Percentiles rank a stretch among this genome's conserved stretches.
These are phyloP conservation scores for Plasmopara halstedii DNA, from an alignment of 352 stramenopile genomes.

Conservation along the genomic window DNA sequence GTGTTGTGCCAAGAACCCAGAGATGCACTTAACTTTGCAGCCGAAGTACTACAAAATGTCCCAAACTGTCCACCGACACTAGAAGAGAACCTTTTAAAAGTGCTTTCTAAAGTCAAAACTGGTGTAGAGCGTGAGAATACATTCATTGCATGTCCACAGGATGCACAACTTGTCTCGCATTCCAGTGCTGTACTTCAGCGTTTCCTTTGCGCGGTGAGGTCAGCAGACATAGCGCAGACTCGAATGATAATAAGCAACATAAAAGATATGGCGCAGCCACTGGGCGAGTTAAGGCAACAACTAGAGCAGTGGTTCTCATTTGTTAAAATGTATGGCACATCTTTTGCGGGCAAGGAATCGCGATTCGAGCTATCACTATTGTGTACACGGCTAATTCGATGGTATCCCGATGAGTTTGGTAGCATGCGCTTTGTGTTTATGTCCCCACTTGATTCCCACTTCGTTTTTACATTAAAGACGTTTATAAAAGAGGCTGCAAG, in stretches of 20 bases:
- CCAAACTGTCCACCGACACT: constrained; percentile 24
- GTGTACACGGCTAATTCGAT: constrained; percentile 35
- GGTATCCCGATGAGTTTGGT: constrained; percentile 33
- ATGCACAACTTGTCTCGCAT: constrained; percentile 21
- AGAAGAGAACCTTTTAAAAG: constrained; percentile 22
- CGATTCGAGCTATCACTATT: constrained; percentile 29
- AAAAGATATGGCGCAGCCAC: constrained; percentile 9
- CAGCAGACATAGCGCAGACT: constrained; percentile 17
- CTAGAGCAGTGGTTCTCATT: constrained; percentile 34
- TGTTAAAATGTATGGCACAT: constrained; percentile 18
- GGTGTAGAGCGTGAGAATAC: constrained; percentile 5
- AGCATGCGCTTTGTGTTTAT: constrained; percentile 20
- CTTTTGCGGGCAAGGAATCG: constrained; percentile 33
- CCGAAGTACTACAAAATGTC: constrained; percentile 30
- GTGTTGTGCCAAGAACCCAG: constrained; percentile 18
- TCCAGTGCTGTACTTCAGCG: constrained; percentile 21
- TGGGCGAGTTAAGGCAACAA: constrained; percentile 28
- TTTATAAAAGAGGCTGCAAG: constrained; percentile 28
- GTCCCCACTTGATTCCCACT: constrained; percentile 24
- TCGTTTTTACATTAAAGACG: constrained; percentile 23
- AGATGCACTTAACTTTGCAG: constrained; percentile 20
- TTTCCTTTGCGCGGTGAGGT: constrained; percentile 24
- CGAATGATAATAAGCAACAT: constrained; percentile 16
- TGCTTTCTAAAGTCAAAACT: constrained; percentile 26
- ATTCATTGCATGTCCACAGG: neutral